Evolutionary conservation across 148 eudicot genomes (phyloP).

Genomic region (Oxyria digyna): DNA sequence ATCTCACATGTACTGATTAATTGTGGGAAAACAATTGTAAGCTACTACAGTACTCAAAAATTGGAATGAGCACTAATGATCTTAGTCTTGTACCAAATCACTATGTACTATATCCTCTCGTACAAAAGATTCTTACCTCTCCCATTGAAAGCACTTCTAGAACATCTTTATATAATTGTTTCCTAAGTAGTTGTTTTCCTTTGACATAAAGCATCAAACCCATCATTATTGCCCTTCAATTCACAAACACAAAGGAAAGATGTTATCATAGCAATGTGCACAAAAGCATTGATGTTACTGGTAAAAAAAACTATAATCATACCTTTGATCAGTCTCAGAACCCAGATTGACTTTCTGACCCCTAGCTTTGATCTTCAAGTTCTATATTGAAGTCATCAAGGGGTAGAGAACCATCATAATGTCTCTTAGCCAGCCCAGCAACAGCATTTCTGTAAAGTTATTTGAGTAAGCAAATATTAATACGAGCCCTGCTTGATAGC

Average conservation of each 20-base stretch:
- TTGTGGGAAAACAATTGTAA: neutral
- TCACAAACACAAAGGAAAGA: constrained; percentile 1
- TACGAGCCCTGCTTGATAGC: no score
- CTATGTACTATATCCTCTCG: neutral
- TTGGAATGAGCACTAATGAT: neutral
- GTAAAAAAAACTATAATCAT: neutral
- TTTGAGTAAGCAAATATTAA: no score
- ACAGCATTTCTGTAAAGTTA: constrained; percentile 52
- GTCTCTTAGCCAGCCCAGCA: constrained; percentile 57
- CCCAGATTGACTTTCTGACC: constrained; percentile 68
- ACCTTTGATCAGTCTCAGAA: constrained; percentile 81
- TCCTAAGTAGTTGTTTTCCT: constrained; percentile 50
- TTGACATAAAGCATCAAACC: constrained; percentile 89
- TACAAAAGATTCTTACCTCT: constrained; percentile 49
- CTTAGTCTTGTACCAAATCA: neutral
- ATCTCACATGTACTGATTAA: neutral
- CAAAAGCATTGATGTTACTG: neutral
- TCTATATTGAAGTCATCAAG: constrained; percentile 76
- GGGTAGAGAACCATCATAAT: constrained; percentile 80
- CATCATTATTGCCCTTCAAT: constrained; percentile 81
- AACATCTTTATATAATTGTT: constrained; percentile 53
- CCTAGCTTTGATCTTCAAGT: constrained; percentile 77
- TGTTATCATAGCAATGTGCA: neutral
- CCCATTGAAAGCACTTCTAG: constrained; percentile 85
- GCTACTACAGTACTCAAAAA: neutral